A percentile compares a stretch with the other conserved stretches of the same genome.
These are phyloP conservation scores for Epichloe brachyelytri DNA, from an alignment of 2,329 filamentous ascomycete species.

Conservation along the genomic window DNA sequence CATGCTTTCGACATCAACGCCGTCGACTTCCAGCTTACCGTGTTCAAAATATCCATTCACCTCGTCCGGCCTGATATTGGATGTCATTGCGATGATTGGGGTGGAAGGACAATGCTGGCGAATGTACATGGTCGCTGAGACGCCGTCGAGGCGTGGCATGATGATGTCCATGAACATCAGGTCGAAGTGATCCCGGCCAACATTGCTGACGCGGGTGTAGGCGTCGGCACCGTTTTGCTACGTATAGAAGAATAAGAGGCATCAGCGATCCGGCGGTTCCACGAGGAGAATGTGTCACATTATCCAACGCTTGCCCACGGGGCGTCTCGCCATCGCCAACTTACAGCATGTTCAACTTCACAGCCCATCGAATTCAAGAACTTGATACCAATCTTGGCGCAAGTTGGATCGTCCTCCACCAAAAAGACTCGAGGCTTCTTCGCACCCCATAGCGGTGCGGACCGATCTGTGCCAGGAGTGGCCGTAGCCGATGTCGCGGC, in stretches of 20 bases:
- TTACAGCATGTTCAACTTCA: constrained; percentile 53
- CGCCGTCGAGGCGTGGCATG: constrained; percentile 91
- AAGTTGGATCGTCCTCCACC: constrained; percentile 69
- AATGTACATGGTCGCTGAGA: constrained; percentile 88
- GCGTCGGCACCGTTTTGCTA: constrained; percentile 71
- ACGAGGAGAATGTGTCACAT: background rate
- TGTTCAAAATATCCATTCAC: constrained; percentile 96
- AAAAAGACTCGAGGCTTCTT: constrained; percentile 70
- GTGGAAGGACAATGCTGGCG: constrained; percentile 70
- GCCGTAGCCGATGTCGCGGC: constrained; percentile 7
- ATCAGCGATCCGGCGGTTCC: constrained; percentile 7
- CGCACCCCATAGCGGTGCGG: constrained; percentile 37
- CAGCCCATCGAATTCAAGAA: constrained; percentile 54
- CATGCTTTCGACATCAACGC: no score
- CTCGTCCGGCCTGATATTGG: constrained; percentile 92
- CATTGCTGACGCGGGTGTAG: constrained; percentile 62
- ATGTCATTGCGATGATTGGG: constrained; percentile 97
- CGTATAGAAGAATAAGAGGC: background rate
- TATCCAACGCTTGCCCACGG: background rate
- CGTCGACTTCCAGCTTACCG: constrained; percentile 43
- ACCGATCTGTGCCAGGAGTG: constrained; percentile 23
- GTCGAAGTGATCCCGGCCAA: constrained; percentile 39
- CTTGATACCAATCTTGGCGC: constrained; percentile 54
- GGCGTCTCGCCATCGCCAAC: constrained; percentile 11
- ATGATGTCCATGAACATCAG: constrained; percentile 87